phyloP scores from a whole-genome alignment of 2,329 filamentous ascomycete species.

The Fusarium sp. region DNA sequence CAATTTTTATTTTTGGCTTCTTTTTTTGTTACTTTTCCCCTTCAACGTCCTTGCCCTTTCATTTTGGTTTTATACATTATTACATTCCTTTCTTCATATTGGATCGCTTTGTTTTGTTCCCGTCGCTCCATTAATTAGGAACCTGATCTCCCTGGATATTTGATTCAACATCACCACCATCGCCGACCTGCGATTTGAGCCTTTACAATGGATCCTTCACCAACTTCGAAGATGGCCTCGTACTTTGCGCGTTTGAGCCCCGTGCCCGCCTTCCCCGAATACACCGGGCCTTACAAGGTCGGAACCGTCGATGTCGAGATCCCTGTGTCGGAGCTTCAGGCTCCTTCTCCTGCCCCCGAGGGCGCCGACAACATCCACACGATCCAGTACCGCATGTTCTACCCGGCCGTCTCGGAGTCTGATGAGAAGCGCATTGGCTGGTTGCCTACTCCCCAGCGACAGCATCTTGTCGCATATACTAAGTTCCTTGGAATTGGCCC shows the following conservation, averaged over 20 bases:
- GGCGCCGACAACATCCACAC: slow-evolving; percentile 73
- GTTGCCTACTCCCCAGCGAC: slow-evolving; percentile 81
- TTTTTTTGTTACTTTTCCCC: neutral
- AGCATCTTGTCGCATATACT: slow-evolving; percentile 80
- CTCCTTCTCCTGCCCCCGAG: slow-evolving; percentile 65
- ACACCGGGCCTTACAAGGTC: slow-evolving; percentile 77
- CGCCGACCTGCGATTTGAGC: neutral
- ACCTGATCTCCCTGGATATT: neutral
- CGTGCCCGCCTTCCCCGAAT: slow-evolving; percentile 78
- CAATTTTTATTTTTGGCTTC: neutral
- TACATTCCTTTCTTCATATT: neutral
- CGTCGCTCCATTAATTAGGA: neutral
- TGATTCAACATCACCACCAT: slow-evolving; percentile 3
- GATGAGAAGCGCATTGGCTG: slow-evolving; percentile 74
- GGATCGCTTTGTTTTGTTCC: neutral
- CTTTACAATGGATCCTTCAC: slow-evolving; percentile 37
- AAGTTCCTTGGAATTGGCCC: slow-evolving; percentile 77
- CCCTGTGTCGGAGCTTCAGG: slow-evolving; percentile 69
- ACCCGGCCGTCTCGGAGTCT: slow-evolving; percentile 71
- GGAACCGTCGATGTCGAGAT: slow-evolving; percentile 84
- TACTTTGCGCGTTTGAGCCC: slow-evolving; percentile 72
- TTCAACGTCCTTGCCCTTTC: neutral
- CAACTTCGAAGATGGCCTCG: slow-evolving; percentile 55
- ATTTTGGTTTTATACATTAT: neutral
- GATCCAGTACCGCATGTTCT: slow-evolving; percentile 84